These are phyloP conservation scores for Fraxinus velutina DNA, from an alignment of 305 asterid genomes.

Conservation along the genomic window DNA sequence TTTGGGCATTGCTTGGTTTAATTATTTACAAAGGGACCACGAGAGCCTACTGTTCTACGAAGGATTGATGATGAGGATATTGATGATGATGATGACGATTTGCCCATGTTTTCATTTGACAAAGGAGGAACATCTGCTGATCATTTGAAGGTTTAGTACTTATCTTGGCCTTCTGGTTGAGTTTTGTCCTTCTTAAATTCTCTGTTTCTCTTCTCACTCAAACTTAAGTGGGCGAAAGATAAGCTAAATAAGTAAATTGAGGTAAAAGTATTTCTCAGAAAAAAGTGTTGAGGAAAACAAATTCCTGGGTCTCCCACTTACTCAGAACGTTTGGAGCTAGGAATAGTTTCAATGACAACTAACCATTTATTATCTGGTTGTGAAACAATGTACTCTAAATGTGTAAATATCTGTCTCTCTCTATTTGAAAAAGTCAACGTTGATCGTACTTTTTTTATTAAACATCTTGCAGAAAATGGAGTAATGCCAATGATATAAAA, in stretches of 20 bases:
- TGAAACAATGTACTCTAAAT: neutral
- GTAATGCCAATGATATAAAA: neutral
- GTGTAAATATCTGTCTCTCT: neutral
- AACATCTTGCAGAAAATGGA: slow-evolving; percentile 23
- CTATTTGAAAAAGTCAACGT: neutral
- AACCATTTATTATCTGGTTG: neutral
- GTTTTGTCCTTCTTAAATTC: neutral
- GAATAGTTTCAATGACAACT: neutral
- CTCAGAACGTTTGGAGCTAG: neutral
- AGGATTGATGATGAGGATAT: slow-evolving; percentile 60
- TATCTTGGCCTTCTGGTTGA: neutral
- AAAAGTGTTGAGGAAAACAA: neutral
- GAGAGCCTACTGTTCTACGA: slow-evolving; percentile 32
- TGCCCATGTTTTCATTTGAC: slow-evolving; percentile 22
- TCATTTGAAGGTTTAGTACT: slow-evolving; percentile 38
- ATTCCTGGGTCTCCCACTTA: neutral
- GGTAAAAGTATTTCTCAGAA: neutral
- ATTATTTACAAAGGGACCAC: slow-evolving; percentile 40
- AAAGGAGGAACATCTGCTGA: slow-evolving; percentile 27
- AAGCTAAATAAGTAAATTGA: neutral
- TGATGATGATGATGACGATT: slow-evolving; percentile 40
- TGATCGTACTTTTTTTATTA: neutral
- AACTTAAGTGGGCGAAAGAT: neutral
- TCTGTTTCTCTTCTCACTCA: neutral
- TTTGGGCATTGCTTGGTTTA: neutral